Conservation (phyloP, 441 rosid genomes). For the Monsonia emarginata region DNA sequence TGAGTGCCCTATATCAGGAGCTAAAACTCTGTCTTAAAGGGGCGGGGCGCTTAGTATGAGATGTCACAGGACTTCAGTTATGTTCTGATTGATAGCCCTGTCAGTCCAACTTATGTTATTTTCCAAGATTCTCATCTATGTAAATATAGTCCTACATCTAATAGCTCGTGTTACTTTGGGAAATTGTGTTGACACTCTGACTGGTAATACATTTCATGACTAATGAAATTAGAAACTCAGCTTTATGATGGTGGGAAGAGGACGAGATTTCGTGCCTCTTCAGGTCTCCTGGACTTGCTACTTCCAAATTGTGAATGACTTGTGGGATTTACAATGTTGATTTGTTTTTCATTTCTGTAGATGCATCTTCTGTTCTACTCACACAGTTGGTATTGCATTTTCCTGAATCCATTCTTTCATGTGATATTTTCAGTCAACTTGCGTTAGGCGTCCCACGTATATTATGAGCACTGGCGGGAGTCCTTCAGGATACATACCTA, state of each 20-base stretch:
- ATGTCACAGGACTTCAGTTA: not conserved
- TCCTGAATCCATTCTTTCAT: conserved; percentile 12
- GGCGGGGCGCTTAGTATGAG: not conserved
- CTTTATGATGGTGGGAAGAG: not conserved
- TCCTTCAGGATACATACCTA: conserved; percentile 56
- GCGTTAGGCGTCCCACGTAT: conserved; percentile 71
- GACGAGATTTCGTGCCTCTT: not conserved
- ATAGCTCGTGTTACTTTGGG: not conserved
- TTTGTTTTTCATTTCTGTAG: not conserved
- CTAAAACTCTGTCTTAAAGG: too few species aligned
- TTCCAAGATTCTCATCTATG: not conserved
- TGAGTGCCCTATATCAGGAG: not conserved
- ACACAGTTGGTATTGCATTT: not conserved
- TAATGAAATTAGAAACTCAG: not conserved
- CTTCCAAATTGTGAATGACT: not conserved
- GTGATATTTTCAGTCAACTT: conserved; percentile 48
- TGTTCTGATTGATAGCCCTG: not conserved
- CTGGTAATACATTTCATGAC: not conserved
- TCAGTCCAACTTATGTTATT: not conserved
- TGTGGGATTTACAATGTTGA: not conserved
- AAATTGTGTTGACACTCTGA: not conserved
- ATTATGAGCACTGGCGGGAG: conserved; percentile 81
- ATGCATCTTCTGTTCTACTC: not conserved
- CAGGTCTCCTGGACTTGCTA: not conserved
- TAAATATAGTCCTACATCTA: not conserved